These are phyloP conservation scores for Mycena maculata DNA, from an alignment of 768 basidiomycete genomes.

Conservation along the genomic window DNA sequence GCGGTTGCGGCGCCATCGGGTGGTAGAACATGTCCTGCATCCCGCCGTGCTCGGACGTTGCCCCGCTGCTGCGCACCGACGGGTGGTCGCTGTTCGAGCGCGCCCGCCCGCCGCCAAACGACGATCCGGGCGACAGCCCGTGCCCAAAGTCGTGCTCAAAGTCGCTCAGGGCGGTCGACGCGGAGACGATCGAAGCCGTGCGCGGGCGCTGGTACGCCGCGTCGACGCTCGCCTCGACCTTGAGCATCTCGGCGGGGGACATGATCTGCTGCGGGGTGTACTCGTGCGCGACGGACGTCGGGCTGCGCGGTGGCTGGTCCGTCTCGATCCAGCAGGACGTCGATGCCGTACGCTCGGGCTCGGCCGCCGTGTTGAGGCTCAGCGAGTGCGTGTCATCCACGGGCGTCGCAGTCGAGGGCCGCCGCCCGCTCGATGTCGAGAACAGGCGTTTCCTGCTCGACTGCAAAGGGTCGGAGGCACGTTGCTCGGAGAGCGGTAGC, in stretches of 20 bases:
- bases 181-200: slow-evolving; percentile 52
- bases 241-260: slow-evolving; percentile 73
- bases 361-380: slow-evolving; percentile 29
- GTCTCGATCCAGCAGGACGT: slow-evolving; percentile 65
- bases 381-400: slow-evolving; percentile 67
- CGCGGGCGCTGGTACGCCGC: slow-evolving; percentile 42
- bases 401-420: slow-evolving; percentile 57
- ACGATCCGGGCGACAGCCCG: slow-evolving; percentile 43
- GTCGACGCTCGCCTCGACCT: slow-evolving; percentile 66
- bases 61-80: slow-evolving; percentile 20
- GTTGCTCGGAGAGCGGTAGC: slow-evolving; percentile 47
- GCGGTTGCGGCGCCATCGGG: slow-evolving; percentile 28
- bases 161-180: slow-evolving; percentile 51
- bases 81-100: slow-evolving; percentile 32
- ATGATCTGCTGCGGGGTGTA: slow-evolving; percentile 75
- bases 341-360: slow-evolving; percentile 25
- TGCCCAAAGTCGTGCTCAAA: slow-evolving; percentile 41
- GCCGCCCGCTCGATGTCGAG: slow-evolving; percentile 64
- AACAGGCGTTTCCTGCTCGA: slow-evolving; percentile 68
- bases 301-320: slow-evolving; percentile 52
- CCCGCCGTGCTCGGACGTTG: slow-evolving; percentile 19
- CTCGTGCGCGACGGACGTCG: slow-evolving; percentile 49
- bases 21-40: slow-evolving; percentile 20
- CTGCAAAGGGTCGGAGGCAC: slow-evolving; percentile 39
- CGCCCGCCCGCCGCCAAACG: slow-evolving; percentile 35